Percentiles rank a stretch among this genome's conserved stretches.
Evolutionary conservation across 2,329 filamentous ascomycete species (phyloP).

Genomic region (Paraconiothyrium brasiliense): DNA sequence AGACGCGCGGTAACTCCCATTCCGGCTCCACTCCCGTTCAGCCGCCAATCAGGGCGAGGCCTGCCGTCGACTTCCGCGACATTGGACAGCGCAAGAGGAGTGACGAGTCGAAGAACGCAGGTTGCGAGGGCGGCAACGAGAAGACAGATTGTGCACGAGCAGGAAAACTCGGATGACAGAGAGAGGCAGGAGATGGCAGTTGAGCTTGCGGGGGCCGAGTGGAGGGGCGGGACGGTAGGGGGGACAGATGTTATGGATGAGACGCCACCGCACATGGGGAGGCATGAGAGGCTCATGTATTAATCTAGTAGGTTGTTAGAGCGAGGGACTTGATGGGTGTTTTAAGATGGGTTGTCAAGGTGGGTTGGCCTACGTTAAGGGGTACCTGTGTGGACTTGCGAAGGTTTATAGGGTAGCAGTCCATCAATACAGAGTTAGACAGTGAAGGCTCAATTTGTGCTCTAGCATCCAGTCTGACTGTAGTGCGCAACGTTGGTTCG

Average conservation of each 20-base stretch:
- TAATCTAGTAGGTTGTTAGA: not conserved
- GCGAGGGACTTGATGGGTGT: not conserved
- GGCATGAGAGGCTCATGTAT: slow-evolving; percentile 37
- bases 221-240: slow-evolving; percentile 35
- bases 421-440: not conserved
- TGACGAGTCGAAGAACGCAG: slow-evolving; percentile 23
- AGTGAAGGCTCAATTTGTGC: no score
- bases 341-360: not conserved
- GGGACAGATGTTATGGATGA: slow-evolving; percentile 44
- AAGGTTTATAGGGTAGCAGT: not conserved
- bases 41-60: slow-evolving; percentile 15
- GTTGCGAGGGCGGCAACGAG: slow-evolving; percentile 11
- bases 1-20: slow-evolving; percentile 11
- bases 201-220: slow-evolving; percentile 31
- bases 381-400: not conserved
- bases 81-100: slow-evolving; percentile 25
- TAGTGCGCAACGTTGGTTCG: no score
- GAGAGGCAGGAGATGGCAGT: slow-evolving; percentile 39
- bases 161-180: slow-evolving; percentile 45
- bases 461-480: no score
- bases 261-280: slow-evolving; percentile 47
- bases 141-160: slow-evolving; percentile 36
- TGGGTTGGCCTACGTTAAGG: no score
- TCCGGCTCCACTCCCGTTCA: slow-evolving; percentile 11
- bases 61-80: slow-evolving; percentile 20